Conservation (phyloP, 2,329 filamentous ascomycete genomes). For the Colletotrichum sp. region DNA sequence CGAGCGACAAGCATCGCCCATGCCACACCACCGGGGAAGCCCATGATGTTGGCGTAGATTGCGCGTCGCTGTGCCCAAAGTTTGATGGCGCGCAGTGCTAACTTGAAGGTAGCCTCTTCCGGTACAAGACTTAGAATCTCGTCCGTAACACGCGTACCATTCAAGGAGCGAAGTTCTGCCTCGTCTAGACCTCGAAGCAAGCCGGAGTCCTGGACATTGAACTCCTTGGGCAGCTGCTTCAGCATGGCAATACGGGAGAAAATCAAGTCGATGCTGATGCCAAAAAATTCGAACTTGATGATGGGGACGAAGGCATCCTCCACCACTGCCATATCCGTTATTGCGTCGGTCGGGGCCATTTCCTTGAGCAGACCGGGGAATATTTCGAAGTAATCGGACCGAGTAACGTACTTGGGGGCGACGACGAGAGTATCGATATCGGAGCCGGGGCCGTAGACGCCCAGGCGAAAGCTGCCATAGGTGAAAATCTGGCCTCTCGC, state of each 20-base stretch:
- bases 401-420: conserved; percentile 85
- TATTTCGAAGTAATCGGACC: conserved; percentile 89
- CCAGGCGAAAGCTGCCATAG: conserved; percentile 93
- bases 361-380: conserved; percentile 82
- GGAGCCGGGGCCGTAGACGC: conserved; percentile 92
- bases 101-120: conserved; percentile 86
- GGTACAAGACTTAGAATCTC: conserved; percentile 90
- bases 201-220: conserved; percentile 82
- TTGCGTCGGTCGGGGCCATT: conserved; percentile 78
- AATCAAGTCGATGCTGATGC: conserved; percentile 94
- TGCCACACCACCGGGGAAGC: conserved; percentile 94
- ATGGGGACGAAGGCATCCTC: conserved; percentile 94
- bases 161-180: conserved; percentile 84
- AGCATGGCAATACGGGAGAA: conserved; percentile 77
- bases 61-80: conserved; percentile 93
- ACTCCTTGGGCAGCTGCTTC: conserved; percentile 72
- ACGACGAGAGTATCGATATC: conserved; percentile 98
- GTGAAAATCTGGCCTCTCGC: conserved; percentile 94
- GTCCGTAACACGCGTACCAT: conserved; percentile 92
- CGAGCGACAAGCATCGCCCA: conserved; percentile 98
- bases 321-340: conserved; percentile 85
- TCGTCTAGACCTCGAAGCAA: conserved; percentile 88
- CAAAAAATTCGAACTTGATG: conserved; percentile 92
- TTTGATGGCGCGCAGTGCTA: conserved; percentile 91
- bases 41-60: conserved; percentile 95